phyloP scores from a whole-genome alignment of 257 asterid genomes.

The Scutellaria baicalensis region DNA sequence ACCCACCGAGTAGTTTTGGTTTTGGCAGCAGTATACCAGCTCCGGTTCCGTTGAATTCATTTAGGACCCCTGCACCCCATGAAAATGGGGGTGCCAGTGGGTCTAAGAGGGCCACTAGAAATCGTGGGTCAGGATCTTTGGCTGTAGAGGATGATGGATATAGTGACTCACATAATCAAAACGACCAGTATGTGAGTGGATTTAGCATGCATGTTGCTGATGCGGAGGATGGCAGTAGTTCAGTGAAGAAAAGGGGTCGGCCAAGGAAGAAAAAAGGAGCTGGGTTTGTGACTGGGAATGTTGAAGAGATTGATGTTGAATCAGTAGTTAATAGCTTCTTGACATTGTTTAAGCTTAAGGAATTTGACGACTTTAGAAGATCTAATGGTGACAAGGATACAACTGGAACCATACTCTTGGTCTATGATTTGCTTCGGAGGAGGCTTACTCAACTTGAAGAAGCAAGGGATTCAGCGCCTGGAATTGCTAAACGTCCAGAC shows the following conservation, averaged over 20 bases:
- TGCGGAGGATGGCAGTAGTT: conserved; percentile 34
- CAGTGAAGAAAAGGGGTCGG: conserved; percentile 41
- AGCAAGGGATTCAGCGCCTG: conserved; percentile 36
- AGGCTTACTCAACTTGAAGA: conserved; percentile 69
- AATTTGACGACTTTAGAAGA: conserved; percentile 49
- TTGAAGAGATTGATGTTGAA: conserved; percentile 40
- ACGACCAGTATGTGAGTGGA: conserved; percentile 25
- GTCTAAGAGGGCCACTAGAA: conserved; percentile 29
- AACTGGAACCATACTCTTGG: conserved; percentile 42
- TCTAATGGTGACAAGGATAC: conserved; percentile 58
- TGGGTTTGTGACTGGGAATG: neutral
- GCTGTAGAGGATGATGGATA: conserved; percentile 50
- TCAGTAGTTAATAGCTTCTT: conserved; percentile 35
- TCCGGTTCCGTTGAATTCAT: conserved; percentile 76
- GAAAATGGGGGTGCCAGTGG: conserved; percentile 43
- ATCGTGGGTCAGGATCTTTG: conserved; percentile 29
- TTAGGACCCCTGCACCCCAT: conserved; percentile 46
- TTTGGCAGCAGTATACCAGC: conserved; percentile 41
- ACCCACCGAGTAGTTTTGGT: conserved; percentile 29
- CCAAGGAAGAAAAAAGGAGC: conserved; percentile 1
- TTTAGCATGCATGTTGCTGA: conserved; percentile 19
- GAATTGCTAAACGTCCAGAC: conserved; percentile 68
- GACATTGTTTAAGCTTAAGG: conserved; percentile 41
- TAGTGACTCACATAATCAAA: conserved; percentile 40
- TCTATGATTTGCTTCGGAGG: conserved; percentile 59